phyloP scores from a whole-genome alignment of 2,329 filamentous ascomycete genomes.

The Microdochium nivale region DNA sequence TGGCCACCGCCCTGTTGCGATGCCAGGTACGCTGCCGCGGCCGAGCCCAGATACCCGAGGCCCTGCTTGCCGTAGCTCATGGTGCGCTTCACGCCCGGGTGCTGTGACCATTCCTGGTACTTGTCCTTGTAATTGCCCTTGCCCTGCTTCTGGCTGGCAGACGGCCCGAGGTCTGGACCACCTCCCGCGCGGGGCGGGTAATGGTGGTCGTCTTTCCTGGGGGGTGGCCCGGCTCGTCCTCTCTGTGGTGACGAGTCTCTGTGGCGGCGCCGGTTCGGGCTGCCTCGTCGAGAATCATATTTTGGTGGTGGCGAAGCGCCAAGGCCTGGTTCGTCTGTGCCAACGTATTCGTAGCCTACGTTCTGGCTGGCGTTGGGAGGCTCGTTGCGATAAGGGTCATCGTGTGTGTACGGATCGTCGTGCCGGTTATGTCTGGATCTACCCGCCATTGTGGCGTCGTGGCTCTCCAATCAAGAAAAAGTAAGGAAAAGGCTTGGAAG shows the following conservation, averaged over 20 bases:
- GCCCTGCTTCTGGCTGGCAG: constrained; percentile 3
- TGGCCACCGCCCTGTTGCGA: constrained; percentile 9
- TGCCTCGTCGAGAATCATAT: constrained; percentile 7
- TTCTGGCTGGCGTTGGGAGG: constrained; percentile 7
- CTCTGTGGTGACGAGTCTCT: neutral
- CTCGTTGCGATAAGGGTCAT: constrained; percentile 17
- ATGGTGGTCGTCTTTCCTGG: neutral
- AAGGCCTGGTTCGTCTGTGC: constrained; percentile 14
- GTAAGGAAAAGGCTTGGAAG: too few species aligned
- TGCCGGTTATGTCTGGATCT: constrained; percentile 14
- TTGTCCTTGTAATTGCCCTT: constrained; percentile 6
- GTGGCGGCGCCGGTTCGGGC: constrained; percentile 4
- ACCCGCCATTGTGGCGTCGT: constrained; percentile 10
- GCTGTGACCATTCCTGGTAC: constrained; percentile 10
- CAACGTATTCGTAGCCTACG: constrained; percentile 17
- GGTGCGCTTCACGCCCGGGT: constrained; percentile 14
- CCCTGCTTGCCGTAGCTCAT: constrained; percentile 16
- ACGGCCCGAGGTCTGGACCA: constrained; percentile 3
- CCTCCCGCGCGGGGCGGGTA: neutral
- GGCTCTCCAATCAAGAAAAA: too few species aligned
- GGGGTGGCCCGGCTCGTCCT: neutral
- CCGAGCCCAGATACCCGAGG: constrained; percentile 15
- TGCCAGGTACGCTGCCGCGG: constrained; percentile 18
- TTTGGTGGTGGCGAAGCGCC: constrained; percentile 8
- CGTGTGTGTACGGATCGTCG: constrained; percentile 18